phyloP scores from a whole-genome alignment of 164 flowering plant species.

The Cinnamomum micranthum region DNA sequence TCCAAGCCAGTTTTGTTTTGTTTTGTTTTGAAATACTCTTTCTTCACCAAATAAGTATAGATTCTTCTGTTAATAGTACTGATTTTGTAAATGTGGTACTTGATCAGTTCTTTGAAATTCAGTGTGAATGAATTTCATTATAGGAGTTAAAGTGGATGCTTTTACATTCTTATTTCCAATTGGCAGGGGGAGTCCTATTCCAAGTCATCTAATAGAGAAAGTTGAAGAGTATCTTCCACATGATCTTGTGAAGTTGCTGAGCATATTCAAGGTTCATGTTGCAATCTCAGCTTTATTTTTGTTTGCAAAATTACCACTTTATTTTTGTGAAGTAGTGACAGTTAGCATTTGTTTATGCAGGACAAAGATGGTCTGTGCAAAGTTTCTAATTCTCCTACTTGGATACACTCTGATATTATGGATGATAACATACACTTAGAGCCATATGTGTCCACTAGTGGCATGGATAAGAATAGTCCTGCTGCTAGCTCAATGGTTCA shows the following conservation, averaged over 20 bases:
- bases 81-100: neutral
- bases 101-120: neutral
- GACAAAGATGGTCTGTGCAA: conserved; percentile 23
- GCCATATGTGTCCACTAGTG: conserved; percentile 21
- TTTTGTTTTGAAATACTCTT: neutral
- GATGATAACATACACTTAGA: conserved; percentile 88
- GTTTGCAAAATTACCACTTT: neutral
- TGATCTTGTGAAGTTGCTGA: conserved; percentile 47
- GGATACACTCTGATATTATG: conserved; percentile 96
- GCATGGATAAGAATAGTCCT: conserved; percentile 14
- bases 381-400: conserved; percentile 42
- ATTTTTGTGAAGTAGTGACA: conserved; percentile 3
- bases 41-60: neutral
- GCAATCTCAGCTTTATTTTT: neutral
- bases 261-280: conserved; percentile 40
- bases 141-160: neutral
- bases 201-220: conserved; percentile 56
- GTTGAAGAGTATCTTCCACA: conserved; percentile 75
- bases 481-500: conserved; percentile 13
- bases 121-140: neutral
- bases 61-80: neutral
- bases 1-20: neutral
- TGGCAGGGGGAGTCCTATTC: conserved; percentile 88
- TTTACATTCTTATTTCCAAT: conserved; percentile 5
- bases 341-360: conserved; percentile 29